Evolutionary conservation across 139 green algal species (phyloP), one percentile per base, ranked within the genome.

Genomic region (Chlorella vulgaris): DNA sequence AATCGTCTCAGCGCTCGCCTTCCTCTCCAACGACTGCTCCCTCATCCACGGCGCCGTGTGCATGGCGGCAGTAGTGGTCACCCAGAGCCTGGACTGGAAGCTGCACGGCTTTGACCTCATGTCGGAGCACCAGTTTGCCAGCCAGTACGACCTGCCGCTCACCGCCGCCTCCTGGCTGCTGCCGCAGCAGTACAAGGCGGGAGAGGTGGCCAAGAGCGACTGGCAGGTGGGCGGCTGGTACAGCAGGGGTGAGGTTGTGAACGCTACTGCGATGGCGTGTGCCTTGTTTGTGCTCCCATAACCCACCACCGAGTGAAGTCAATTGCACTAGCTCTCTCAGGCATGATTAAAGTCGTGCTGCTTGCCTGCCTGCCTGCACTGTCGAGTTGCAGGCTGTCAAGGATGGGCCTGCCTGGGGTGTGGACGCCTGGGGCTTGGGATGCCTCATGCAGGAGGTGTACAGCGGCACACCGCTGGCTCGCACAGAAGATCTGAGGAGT

Each of bases 381-480:
- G n/a, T n/a, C n/a, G n/a, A n/a, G n/a, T n/a, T n/a, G 78, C 68
- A 80, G 61, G 69, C 81, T 0, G 81, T 99, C 2, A 50, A 78
- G 40, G 67, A 92, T 29, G 81, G 80, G 1, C 97, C 97, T 0
- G 86, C 94, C n/a, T 98, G 93, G 90, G 94, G 93, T 21, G 94
- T 99, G 51, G 97, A 99, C 82, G 89, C 93, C 22, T 99, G 97
- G 97, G 97, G 97, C 0, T 90, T 99, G 63, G 97, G 97, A 66
- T 99, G 96, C 86, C 88, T 98, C 61, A 98, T 98, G 55, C 94
- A 97, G 84, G 91, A 95, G 81, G 85, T 89, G 19, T 96, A 91
- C 87, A 87, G 82, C 35, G 85, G 83, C 7, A 39, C 53, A 31
- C 58, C 78, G n/a, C 86, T 98, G 69, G 35, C 31, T 0, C 71